A percentile compares a stretch with the other conserved stretches of the same genome.
These are phyloP conservation scores for Podospora didyma DNA, from an alignment of 495 filamentous ascomycete species.

Conservation along the genomic window DNA sequence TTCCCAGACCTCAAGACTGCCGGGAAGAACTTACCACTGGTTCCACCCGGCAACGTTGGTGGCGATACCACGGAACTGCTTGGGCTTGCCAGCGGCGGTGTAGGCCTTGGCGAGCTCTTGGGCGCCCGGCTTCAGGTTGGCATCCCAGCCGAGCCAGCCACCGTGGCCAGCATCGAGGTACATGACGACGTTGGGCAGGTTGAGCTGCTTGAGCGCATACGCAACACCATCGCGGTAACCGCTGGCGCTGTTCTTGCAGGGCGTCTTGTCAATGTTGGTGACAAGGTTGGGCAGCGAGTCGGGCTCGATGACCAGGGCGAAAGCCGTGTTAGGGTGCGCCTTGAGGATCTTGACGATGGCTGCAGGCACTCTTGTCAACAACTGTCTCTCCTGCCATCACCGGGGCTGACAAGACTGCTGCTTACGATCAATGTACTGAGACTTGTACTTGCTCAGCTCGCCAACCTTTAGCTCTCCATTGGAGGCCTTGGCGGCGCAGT, in stretches of 20 bases:
- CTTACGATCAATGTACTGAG: slow-evolving; percentile 63
- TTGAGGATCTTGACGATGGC: slow-evolving; percentile 55
- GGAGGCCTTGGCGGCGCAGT: slow-evolving; percentile 72
- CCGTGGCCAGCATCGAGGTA: slow-evolving; percentile 79
- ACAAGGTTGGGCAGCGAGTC: slow-evolving; percentile 79
- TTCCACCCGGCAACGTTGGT: slow-evolving; percentile 84
- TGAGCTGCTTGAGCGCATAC: slow-evolving; percentile 67
- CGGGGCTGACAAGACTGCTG: no score
- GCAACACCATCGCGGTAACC: slow-evolving; percentile 67
- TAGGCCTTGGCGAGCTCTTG: slow-evolving; percentile 63
- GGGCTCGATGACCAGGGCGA: slow-evolving; percentile 62
- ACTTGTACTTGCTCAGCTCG: slow-evolving; percentile 62
- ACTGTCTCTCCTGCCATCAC: slow-evolving; percentile 12
- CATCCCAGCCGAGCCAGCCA: slow-evolving; percentile 81
- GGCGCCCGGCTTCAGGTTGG: slow-evolving; percentile 70
- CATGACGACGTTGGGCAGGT: slow-evolving; percentile 76
- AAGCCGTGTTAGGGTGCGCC: slow-evolving; percentile 50
- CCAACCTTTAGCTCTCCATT: slow-evolving; percentile 70
- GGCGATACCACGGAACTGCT: slow-evolving; percentile 64
- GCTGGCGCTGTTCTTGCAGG: slow-evolving; percentile 59
- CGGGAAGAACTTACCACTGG: slow-evolving; percentile 42
- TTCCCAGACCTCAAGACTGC: no score
- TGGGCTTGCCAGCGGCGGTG: slow-evolving; percentile 60
- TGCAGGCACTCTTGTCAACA: slow-evolving; percentile 29
- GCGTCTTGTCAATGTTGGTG: slow-evolving; percentile 62